Base-by-base conservation (phyloP, 192 early-diverging fungal species). In the Rhizoclosmatium sp. region DNA sequence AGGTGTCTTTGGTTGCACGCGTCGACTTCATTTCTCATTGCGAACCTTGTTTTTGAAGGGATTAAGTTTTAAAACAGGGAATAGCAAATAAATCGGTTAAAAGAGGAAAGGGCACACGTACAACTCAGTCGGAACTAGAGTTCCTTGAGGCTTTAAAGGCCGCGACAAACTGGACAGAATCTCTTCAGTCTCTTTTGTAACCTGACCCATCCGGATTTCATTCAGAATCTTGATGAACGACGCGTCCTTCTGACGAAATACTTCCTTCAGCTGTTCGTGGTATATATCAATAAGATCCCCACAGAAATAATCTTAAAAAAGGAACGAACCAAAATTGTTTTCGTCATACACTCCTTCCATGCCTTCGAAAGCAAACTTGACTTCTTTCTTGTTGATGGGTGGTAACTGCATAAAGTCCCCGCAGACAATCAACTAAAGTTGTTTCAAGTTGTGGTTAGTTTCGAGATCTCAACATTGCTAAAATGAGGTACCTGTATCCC, bases 221-320 rank as follows among this genome's bases (percentile, higher is more conserved):
- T 95, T 95, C 46, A 98, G 86, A 75, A 98, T 90, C 41, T 92
- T 85, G 71, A 95, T 85, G 70, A 98, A 94, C 21, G 68, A 87
- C 84, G 85, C 81, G 78, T 98, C 95, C 79, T 89, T 92, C 68
- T 98, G 96, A 42, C 96, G 83, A 74, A 95, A 98, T 39, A 97
- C 93, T 58, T 92, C 89, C 5, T 85, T 91, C 70, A 98, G 71
- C 82, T 93, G 71, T 44, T 45, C 14, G 23, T 0, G 39, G 21
- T 21, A 23, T 23, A 40, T 7, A 62, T 0, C 0, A 62, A 62
- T 7, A 1, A 62, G 21, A 68, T 47, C 10, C 54, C 9, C 9
- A 31, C 31, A 0, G 46, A 3, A 59, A 2, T 31, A 23, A 3
- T 40, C 58, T 56, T n/a, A n/a, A n/a, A n/a, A n/a, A 0, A n/a